phyloP scores from a whole-genome alignment of 176 grass and related monocot species.

The Lolium multiflorum region DNA sequence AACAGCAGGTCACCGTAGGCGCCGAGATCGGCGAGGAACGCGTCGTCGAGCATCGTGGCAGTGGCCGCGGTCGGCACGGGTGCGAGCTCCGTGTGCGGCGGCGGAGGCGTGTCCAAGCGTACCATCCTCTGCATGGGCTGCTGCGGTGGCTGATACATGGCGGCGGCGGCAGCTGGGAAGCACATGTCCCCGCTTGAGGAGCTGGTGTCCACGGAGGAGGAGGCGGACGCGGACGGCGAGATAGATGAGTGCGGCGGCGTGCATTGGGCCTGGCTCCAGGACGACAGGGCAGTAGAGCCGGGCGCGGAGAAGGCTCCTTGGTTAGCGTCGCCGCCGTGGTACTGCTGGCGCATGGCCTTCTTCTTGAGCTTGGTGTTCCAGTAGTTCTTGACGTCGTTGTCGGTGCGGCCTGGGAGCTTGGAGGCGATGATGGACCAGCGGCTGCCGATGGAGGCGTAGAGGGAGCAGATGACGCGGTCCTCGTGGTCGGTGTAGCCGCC shows the following conservation, averaged over 20 bases:
- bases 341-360: conserved; percentile 25
- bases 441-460: conserved; percentile 80
- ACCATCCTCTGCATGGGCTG: neutral
- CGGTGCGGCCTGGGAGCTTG: conserved; percentile 84
- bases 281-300: neutral
- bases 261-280: conserved; percentile 15
- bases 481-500: conserved; percentile 88
- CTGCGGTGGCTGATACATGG: neutral
- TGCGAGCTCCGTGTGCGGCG: conserved; percentile 36
- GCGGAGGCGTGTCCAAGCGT: conserved; percentile 26
- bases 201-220: conserved; percentile 46
- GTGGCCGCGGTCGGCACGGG: conserved; percentile 3
- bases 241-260: conserved; percentile 1
- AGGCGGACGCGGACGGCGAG: conserved; percentile 36
- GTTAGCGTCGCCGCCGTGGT: neutral
- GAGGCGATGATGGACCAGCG: conserved; percentile 95
- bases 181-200: conserved; percentile 36
- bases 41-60: conserved; percentile 20
- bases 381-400: conserved; percentile 98
- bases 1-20: conserved; percentile 53
- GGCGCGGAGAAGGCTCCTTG: neutral
- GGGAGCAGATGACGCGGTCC: conserved; percentile 66
- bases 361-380: conserved; percentile 99
- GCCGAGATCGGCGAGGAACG: conserved; percentile 44
- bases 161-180: conserved; percentile 10